phyloP scores from a whole-genome alignment of 805 yeast genomes.

The Suhomyces pyralidae region DNA sequence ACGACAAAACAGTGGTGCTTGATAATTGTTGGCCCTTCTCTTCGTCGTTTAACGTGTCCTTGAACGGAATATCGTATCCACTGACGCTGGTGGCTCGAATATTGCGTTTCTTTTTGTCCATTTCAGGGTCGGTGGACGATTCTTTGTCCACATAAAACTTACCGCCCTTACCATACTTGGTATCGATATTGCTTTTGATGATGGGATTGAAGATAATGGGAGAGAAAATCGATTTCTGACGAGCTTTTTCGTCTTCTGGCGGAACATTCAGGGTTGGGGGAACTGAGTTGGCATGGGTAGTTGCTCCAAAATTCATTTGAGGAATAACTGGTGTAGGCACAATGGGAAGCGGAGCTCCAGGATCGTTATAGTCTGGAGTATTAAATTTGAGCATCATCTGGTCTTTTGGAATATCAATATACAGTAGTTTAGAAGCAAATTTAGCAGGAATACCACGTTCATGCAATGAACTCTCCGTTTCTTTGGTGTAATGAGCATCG shows the following conservation, averaged over 20 bases:
- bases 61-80: conserved; percentile 11
- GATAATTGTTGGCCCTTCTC: conserved; percentile 1
- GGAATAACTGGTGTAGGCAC: conserved; percentile 48
- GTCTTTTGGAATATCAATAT: conserved; percentile 54
- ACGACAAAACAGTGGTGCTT: background rate
- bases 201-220: conserved; percentile 81
- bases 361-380: conserved; percentile 65
- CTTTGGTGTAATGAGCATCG: background rate
- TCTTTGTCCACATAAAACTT: conserved; percentile 66
- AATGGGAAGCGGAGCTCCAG: conserved; percentile 77
- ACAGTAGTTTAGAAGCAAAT: conserved; percentile 7
- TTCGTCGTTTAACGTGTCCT: conserved; percentile 2
- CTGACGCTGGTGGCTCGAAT: conserved; percentile 36
- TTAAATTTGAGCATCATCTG: conserved; percentile 50
- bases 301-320: conserved; percentile 11
- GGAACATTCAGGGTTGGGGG: background rate
- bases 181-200: conserved; percentile 71
- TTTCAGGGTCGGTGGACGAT: conserved; percentile 19
- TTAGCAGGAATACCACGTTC: background rate
- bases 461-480: background rate
- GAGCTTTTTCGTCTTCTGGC: background rate
- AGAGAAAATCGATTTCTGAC: conserved; percentile 64
- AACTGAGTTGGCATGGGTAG: background rate
- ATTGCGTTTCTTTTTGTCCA: conserved; percentile 15
- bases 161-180: conserved; percentile 87